phyloP scores from a whole-genome alignment of 257 asterid species.

The Pogostemon cablin region DNA sequence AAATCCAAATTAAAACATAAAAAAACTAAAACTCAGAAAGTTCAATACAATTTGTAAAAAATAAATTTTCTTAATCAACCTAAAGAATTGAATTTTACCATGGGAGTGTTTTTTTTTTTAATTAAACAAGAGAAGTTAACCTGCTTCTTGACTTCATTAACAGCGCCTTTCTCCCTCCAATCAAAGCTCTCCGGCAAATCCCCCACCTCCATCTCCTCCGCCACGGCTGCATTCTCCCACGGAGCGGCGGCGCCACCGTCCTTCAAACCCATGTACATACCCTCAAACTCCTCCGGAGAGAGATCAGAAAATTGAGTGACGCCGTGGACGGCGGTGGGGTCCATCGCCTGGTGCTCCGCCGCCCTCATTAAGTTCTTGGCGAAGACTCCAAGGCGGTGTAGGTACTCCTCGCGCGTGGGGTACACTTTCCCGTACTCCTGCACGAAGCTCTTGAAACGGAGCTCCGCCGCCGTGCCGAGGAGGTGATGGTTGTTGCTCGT shows the following conservation, averaged over 20 bases:
- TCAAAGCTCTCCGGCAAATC: conserved; percentile 84
- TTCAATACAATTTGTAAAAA: too few relatives aligned
- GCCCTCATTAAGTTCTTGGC: conserved; percentile 71
- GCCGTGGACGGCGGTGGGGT: conserved; percentile 87
- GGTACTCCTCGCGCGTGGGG: conserved; percentile 64
- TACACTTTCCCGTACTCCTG: conserved; percentile 62
- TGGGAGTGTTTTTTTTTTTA: too few relatives aligned
- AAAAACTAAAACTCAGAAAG: too few relatives aligned
- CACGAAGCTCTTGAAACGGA: conserved; percentile 58
- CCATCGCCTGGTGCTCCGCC: conserved; percentile 87
- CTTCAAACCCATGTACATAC: conserved; percentile 72
- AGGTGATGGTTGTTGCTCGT: conserved; percentile 41
- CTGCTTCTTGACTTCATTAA: conserved; percentile 92
- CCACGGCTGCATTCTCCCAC: conserved; percentile 38
- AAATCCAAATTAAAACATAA: too few relatives aligned
- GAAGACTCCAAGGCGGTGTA: conserved; percentile 82
- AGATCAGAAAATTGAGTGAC: conserved; percentile 81
- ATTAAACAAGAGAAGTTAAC: conserved; percentile 33
- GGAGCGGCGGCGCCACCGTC: conserved; percentile 37
- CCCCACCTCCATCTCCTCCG: conserved; percentile 49
- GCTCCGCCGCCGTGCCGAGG: conserved; percentile 72
- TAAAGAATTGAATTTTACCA: too few relatives aligned
- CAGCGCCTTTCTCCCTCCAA: conserved; percentile 95
- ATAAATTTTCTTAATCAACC: too few relatives aligned
- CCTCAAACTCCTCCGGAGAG: conserved; percentile 68